Conservation (phyloP, 805 yeast genomes). For the Cyberlindnera meyerae region DNA sequence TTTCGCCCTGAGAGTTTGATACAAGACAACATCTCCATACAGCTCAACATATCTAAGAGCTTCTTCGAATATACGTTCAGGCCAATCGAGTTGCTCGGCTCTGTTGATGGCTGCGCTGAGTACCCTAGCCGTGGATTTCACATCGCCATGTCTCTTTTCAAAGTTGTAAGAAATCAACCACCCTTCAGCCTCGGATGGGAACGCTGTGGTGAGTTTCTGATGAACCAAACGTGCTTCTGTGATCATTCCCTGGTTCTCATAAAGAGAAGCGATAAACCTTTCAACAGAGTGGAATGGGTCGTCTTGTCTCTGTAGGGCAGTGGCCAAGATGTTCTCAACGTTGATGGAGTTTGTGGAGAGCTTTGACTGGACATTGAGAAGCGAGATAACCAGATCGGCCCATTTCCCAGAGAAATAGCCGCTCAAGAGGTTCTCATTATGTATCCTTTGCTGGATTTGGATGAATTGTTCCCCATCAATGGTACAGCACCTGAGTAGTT, state of each 20-base stretch:
- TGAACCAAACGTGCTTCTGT: constrained; percentile 25
- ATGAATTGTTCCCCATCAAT: neutral
- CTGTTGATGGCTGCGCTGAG: constrained; percentile 31
- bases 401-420: constrained; percentile 27
- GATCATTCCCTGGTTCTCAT: constrained; percentile 28
- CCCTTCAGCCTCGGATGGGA: constrained; percentile 35
- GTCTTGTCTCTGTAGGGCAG: constrained; percentile 7
- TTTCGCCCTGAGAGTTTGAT: constrained; percentile 23
- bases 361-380: constrained; percentile 17
- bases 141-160: constrained; percentile 31
- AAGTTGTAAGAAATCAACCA: constrained; percentile 44
- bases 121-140: constrained; percentile 23
- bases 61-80: constrained; percentile 45
- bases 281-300: constrained; percentile 42
- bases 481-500: constrained; percentile 9
- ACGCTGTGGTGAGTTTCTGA: constrained; percentile 23
- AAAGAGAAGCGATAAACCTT: constrained; percentile 33
- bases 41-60: constrained; percentile 35
- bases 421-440: constrained; percentile 1
- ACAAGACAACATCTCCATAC: constrained; percentile 27
- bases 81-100: constrained; percentile 39
- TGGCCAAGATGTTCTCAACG: constrained; percentile 2
- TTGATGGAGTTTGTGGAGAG: neutral
- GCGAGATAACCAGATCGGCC: constrained; percentile 29
- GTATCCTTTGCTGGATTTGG: neutral